Evolutionary conservation across 805 yeast genomes (phyloP).

Genomic region (Torulaspora quercuum): DNA sequence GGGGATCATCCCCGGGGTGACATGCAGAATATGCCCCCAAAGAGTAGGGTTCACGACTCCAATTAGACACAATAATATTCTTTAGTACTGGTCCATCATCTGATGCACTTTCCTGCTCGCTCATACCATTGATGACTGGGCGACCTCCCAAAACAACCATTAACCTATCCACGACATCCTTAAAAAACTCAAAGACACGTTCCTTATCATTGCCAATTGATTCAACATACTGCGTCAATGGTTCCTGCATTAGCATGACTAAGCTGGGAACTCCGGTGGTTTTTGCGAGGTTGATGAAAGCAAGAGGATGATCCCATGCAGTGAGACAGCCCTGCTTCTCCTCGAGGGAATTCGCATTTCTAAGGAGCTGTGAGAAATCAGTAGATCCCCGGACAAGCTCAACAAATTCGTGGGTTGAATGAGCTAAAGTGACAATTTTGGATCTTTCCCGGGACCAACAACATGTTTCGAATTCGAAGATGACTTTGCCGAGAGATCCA

Average conservation of each 20-base stretch:
- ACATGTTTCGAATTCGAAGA: conserved; percentile 58
- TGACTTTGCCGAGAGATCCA: conserved; percentile 70
- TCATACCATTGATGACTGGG: conserved; percentile 15
- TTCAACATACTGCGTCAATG: conserved; percentile 61
- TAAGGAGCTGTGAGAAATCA: conserved; percentile 18
- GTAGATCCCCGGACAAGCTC: conserved; percentile 21
- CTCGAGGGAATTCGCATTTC: conserved; percentile 6
- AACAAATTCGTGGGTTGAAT: conserved; percentile 21
- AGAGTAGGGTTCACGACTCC: conserved; percentile 79
- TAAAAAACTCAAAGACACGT: conserved; percentile 54
- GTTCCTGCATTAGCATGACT: conserved; percentile 66
- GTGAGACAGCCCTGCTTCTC: conserved; percentile 6
- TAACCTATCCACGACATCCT: conserved; percentile 44
- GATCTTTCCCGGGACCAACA: conserved; percentile 61
- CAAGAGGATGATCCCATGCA: conserved; percentile 55
- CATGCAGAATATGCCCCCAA: conserved; percentile 82
- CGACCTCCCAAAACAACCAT: conserved; percentile 18
- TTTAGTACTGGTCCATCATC: conserved; percentile 36
- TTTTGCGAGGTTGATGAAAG: conserved; percentile 57
- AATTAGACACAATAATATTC: conserved; percentile 52
- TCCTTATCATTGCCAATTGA: conserved; percentile 47
- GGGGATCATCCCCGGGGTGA: conserved; percentile 64
- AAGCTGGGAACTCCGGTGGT: conserved; percentile 51
- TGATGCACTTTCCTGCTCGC: conserved; percentile 1
- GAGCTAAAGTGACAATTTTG: conserved; percentile 46